These are phyloP conservation scores for Aspergillus sp. DNA, from an alignment of 2,329 filamentous ascomycete species.

Conservation along the genomic window DNA sequence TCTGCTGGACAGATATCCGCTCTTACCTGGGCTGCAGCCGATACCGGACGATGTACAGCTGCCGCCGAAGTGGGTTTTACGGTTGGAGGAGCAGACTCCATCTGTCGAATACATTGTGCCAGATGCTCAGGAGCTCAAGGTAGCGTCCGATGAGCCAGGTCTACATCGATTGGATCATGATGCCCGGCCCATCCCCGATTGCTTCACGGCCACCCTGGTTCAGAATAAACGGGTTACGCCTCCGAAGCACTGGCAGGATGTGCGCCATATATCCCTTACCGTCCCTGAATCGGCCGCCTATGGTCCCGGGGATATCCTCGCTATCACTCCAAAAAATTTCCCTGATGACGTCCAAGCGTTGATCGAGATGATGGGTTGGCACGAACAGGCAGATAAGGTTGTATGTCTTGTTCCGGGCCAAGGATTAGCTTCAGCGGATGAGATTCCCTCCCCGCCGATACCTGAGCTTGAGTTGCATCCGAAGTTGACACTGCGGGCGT, in stretches of 20 bases:
- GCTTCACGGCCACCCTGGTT: conserved; percentile 49
- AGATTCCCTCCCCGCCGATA: conserved; percentile 20
- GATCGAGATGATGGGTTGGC: conserved; percentile 72
- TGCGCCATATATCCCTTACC: conserved; percentile 63
- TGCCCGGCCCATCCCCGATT: conserved; percentile 49
- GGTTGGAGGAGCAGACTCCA: conserved; percentile 7
- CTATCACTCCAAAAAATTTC: conserved; percentile 82
- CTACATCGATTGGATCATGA: conserved; percentile 28
- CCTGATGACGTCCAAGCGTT: conserved; percentile 68
- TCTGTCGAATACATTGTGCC: conserved; percentile 1
- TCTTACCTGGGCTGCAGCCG: conserved; percentile 56
- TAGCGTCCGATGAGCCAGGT: conserved; percentile 10
- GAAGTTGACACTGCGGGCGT: conserved; percentile 56
- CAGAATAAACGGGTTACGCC: conserved; percentile 69
- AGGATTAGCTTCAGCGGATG: conserved; percentile 15
- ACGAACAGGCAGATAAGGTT: conserved; percentile 57
- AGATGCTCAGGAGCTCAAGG: conserved; percentile 3
- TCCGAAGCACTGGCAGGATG: conserved; percentile 79
- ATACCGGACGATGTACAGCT: conserved; percentile 67
- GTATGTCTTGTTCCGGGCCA: conserved; percentile 44
- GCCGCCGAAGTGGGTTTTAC: conserved; percentile 61
- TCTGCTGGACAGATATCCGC: conserved; percentile 58
- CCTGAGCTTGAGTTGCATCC: conserved; percentile 27
- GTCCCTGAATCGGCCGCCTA: conserved; percentile 40
- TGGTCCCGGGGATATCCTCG: conserved; percentile 67